phyloP scores from a whole-genome alignment of 768 basidiomycete species.

The Termitomyces heimii region DNA sequence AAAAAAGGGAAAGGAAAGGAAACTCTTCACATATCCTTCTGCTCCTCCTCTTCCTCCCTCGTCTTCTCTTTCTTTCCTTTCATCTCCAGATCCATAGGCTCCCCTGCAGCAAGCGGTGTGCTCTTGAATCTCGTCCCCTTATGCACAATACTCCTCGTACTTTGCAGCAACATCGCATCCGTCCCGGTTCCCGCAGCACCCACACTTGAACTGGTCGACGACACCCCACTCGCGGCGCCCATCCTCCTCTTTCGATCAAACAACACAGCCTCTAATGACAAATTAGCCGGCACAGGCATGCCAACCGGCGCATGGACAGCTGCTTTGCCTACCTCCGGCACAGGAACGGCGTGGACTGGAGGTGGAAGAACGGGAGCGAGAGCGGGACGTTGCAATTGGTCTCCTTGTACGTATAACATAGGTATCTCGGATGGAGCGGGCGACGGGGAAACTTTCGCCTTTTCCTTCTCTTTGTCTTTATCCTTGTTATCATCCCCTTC shows the following conservation, averaged over 20 bases:
- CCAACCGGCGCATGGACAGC: constrained; percentile 24
- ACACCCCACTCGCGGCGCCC: constrained; percentile 8
- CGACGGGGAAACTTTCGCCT: background rate
- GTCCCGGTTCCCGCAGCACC: background rate
- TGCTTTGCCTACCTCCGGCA: constrained; percentile 6
- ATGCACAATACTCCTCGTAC: constrained; percentile 10
- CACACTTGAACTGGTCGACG: constrained; percentile 6
- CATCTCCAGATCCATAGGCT: constrained; percentile 17
- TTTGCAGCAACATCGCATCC: background rate
- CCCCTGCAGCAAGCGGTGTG: constrained; percentile 49
- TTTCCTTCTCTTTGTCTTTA: background rate
- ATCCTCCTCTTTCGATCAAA: constrained; percentile 60
- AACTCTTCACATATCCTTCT: background rate
- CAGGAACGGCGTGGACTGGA: background rate
- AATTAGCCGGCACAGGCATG: constrained; percentile 33
- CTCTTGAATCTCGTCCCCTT: constrained; percentile 71
- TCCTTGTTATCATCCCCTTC: constrained; percentile 9
- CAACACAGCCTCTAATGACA: constrained; percentile 61
- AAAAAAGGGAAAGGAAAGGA: background rate
- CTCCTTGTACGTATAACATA: background rate
- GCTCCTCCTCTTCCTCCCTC: background rate
- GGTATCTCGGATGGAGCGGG: background rate
- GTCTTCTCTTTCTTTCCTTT: background rate
- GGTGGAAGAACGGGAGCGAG: background rate
- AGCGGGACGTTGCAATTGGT: background rate